These are phyloP conservation scores for Astragalus glycyphyllos DNA, from an alignment of 306 rosid genomes.

Conservation along the genomic window DNA sequence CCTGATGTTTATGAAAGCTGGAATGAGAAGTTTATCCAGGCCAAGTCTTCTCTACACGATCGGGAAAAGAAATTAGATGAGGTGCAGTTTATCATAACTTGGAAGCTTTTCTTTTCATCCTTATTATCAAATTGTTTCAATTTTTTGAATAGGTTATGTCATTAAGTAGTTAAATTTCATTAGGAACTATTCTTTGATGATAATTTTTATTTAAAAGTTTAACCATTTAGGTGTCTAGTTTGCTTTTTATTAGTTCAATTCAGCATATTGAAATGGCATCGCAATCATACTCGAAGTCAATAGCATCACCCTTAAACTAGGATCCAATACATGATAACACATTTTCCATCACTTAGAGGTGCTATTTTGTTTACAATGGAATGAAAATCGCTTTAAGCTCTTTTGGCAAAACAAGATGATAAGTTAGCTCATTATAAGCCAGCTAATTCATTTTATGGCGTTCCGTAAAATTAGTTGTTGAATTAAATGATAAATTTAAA, in stretches of 20 bases:
- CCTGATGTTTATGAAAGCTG: slow-evolving; percentile 82
- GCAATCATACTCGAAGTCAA: slow-evolving; percentile 67
- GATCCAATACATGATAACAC: slow-evolving; percentile 70
- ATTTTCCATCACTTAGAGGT: slow-evolving; percentile 70
- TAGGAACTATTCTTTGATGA: slow-evolving; percentile 21
- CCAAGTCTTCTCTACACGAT: slow-evolving; percentile 87
- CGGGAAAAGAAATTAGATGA: slow-evolving; percentile 98
- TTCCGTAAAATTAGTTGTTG: too few species aligned
- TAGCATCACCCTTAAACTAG: slow-evolving; percentile 65
- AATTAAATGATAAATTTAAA: too few species aligned
- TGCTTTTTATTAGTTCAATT: slow-evolving; percentile 27
- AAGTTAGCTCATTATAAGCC: too few species aligned
- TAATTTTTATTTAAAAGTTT: slow-evolving; percentile 9
- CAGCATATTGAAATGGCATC: slow-evolving; percentile 45
- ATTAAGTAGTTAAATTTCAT: slow-evolving; percentile 25
- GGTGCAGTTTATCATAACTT: slow-evolving; percentile 54
- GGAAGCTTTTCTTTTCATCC: slow-evolving; percentile 27
- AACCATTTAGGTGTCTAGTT: slow-evolving; percentile 11
- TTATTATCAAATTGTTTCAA: slow-evolving; percentile 31
- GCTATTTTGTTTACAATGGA: slow-evolving; percentile 59
- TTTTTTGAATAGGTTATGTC: slow-evolving; percentile 14
- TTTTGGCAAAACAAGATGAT: too few species aligned
- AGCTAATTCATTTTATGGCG: too few species aligned
- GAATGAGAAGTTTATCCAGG: slow-evolving; percentile 94
- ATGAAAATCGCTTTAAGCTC: slow-evolving; percentile 42